Evolutionary conservation across 23 red algal species (phyloP).

Genomic region (Gracilaria gracilis): DNA sequence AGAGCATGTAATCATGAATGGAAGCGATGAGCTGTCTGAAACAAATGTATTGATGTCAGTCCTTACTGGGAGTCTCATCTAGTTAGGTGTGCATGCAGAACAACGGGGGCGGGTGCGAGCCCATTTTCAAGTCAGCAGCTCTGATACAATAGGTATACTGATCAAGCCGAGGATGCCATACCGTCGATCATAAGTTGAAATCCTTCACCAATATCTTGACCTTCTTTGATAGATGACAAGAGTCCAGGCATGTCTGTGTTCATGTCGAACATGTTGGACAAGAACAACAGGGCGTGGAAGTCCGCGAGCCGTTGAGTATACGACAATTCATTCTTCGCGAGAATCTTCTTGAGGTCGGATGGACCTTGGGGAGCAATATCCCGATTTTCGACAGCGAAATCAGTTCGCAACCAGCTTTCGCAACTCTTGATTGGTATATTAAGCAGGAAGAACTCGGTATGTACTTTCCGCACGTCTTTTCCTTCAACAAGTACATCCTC

Average conservation of each 20-base stretch:
- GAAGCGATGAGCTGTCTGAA: background rate
- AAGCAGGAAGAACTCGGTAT: constrained; percentile 97
- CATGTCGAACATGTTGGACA: constrained; percentile 92
- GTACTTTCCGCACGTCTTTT: constrained; percentile 69
- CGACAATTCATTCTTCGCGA: constrained; percentile 59
- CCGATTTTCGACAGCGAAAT: constrained; percentile 93
- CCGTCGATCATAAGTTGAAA: constrained; percentile 95
- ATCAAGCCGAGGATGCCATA: constrained; percentile 69
- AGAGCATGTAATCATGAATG: background rate
- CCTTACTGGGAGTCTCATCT: background rate
- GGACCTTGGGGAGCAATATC: constrained; percentile 80
- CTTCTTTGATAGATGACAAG: constrained; percentile 63
- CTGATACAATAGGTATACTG: background rate
- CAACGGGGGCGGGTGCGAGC: background rate
- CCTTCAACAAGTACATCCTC: constrained; percentile 95
- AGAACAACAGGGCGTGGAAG: constrained; percentile 94
- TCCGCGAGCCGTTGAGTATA: constrained; percentile 81
- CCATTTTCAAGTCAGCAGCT: background rate
- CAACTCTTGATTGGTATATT: constrained; percentile 87
- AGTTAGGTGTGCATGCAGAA: background rate
- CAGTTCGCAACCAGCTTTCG: constrained; percentile 82
- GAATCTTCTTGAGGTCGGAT: constrained; percentile 51
- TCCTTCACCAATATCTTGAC: constrained; percentile 84
- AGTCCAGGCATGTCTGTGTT: constrained; percentile 91
- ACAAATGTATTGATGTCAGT: background rate